Evolutionary conservation across 805 yeast genomes (phyloP).

Genomic region (Saccharomycopsis synnaedendra): DNA sequence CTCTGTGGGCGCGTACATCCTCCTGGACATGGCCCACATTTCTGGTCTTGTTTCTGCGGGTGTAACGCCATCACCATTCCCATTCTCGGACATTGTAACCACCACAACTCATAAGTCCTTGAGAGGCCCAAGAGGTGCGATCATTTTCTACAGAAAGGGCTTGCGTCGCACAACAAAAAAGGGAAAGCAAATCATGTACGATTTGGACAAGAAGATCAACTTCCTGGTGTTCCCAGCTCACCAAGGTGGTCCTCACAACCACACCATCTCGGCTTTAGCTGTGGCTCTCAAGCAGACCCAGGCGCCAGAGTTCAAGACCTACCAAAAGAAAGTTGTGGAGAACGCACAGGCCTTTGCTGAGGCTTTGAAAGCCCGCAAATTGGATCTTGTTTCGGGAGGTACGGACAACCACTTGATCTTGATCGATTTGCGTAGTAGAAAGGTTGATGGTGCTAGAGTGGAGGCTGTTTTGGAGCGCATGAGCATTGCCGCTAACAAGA

Average conservation of each 20-base stretch:
- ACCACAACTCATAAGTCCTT: slow-evolving; percentile 98
- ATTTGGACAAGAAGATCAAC: slow-evolving; percentile 89
- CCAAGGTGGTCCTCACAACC: slow-evolving; percentile 99
- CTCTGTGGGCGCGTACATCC: slow-evolving; percentile 91
- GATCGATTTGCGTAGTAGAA: slow-evolving; percentile 78
- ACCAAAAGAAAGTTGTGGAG: slow-evolving; percentile 78
- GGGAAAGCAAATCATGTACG: slow-evolving; percentile 86
- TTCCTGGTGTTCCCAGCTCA: slow-evolving; percentile 99
- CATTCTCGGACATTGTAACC: slow-evolving; percentile 94
- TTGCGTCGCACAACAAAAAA: slow-evolving; percentile 75
- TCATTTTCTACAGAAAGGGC: slow-evolving; percentile 98
- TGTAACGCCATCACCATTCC: slow-evolving; percentile 93
- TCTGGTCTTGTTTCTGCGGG: slow-evolving; percentile 94
- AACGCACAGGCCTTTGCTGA: slow-evolving; percentile 80
- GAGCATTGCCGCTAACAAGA: slow-evolving; percentile 93
- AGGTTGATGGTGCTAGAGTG: slow-evolving; percentile 93
- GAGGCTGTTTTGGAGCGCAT: slow-evolving; percentile 91
- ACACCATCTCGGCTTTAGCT: slow-evolving; percentile 95
- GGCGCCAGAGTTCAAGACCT: slow-evolving; percentile 80
- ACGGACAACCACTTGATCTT: slow-evolving; percentile 96
- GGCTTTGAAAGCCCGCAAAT: slow-evolving; percentile 50
- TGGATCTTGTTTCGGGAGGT: slow-evolving; percentile 80
- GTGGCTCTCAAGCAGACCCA: slow-evolving; percentile 93
- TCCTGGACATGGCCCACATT: slow-evolving; percentile 97
- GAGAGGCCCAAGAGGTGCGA: slow-evolving; percentile 99